Conservation (phyloP, 2,329 filamentous ascomycete genomes). For the Sclerotinia sclerotiorum region DNA sequence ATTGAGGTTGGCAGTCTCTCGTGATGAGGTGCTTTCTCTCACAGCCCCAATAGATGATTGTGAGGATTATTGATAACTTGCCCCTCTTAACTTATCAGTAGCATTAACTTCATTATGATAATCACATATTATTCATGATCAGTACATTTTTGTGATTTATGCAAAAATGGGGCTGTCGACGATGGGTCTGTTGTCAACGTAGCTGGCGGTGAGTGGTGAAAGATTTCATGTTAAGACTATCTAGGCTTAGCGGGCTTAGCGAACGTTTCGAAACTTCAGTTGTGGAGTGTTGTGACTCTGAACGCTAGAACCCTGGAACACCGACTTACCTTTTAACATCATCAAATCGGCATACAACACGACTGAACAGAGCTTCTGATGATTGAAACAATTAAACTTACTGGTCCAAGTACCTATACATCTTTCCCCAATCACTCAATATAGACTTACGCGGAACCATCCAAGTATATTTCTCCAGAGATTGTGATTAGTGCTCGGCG, state of each 20-base stretch:
- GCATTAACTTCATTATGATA: conserved; percentile 6
- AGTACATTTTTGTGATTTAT: conserved; percentile 5
- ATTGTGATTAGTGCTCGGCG: neutral
- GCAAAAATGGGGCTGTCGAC: conserved; percentile 12
- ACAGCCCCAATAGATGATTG: neutral
- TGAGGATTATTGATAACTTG: neutral
- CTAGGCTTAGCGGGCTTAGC: conserved; percentile 7
- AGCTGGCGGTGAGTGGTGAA: conserved; percentile 20
- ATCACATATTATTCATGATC: neutral
- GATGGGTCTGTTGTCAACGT: conserved; percentile 15
- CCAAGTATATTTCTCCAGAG: neutral
- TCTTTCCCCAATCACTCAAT: neutral
- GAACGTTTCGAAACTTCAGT: neutral
- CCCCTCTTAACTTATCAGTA: conserved; percentile 15
- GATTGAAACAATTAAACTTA: neutral
- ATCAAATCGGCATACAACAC: conserved; percentile 15
- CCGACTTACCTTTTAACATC: neutral
- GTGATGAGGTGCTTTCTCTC: neutral
- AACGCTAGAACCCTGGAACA: neutral
- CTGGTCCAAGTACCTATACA: neutral
- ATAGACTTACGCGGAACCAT: neutral
- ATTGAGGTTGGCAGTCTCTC: neutral
- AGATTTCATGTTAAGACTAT: neutral
- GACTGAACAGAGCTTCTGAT: neutral
- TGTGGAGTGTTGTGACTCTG: too few relatives aligned